These are phyloP conservation scores for Penicillium sp. DNA, from an alignment of 2,329 filamentous ascomycete species.

Conservation along the genomic window DNA sequence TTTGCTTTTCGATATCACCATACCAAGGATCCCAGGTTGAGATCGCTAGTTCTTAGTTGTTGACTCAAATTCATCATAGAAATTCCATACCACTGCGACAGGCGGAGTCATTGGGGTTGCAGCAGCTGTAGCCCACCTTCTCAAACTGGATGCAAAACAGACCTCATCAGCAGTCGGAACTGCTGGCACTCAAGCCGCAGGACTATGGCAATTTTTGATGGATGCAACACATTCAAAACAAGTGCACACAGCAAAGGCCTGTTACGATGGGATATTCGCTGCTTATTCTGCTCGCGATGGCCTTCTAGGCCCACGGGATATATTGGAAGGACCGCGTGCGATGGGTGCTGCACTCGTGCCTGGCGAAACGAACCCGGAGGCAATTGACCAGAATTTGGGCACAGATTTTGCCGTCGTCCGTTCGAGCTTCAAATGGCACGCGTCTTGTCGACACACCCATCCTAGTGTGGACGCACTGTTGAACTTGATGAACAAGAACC, in stretches of 20 bases:
- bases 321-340: constrained; percentile 30
- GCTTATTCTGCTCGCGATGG: constrained; percentile 30
- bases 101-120: constrained; percentile 31
- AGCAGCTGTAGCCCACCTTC: constrained; percentile 27
- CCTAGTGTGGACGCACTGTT: constrained; percentile 33
- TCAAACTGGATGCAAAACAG: constrained; percentile 23
- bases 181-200: constrained; percentile 35
- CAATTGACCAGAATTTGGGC: constrained; percentile 29
- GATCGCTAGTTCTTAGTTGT: not conserved
- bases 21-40: not conserved
- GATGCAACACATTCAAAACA: constrained; percentile 35
- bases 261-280: constrained; percentile 34
- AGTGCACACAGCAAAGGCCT: constrained; percentile 34
- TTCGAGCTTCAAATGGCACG: constrained; percentile 39
- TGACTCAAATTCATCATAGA: constrained; percentile 18
- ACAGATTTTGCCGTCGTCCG: constrained; percentile 26
- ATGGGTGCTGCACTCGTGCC: constrained; percentile 30
- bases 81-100: constrained; percentile 31
- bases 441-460: constrained; percentile 35
- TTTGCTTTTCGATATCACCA: not conserved
- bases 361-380: constrained; percentile 20
- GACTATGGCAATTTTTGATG: constrained; percentile 34
- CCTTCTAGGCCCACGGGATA: constrained; percentile 29
- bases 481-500: constrained; percentile 28
- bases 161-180: constrained; percentile 32